Evolutionary conservation across 2,329 filamentous ascomycete species (phyloP).

Genomic region (Cladosporium sp.): DNA sequence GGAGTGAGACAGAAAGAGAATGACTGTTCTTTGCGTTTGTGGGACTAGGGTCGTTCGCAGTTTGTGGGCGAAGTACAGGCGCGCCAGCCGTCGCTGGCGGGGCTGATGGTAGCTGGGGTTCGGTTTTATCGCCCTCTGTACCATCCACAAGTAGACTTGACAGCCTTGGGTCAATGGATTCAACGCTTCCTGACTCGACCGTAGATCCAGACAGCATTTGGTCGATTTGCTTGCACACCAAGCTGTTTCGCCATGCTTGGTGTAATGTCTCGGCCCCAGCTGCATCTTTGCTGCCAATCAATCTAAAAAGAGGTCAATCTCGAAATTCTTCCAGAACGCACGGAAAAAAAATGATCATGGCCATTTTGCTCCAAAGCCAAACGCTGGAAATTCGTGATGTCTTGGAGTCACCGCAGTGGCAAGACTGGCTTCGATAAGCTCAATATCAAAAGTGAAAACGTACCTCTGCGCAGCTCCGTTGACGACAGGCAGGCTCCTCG

Average conservation of each 20-base stretch:
- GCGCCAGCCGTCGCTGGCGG: not conserved
- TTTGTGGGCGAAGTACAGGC: not conserved
- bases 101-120: not conserved
- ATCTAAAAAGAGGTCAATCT: constrained; percentile 2
- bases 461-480: constrained; percentile 37
- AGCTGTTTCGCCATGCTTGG: constrained; percentile 58
- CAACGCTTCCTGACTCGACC: constrained; percentile 18
- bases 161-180: constrained; percentile 2
- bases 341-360: too few relatives aligned
- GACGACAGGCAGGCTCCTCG: constrained; percentile 48
- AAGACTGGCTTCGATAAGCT: too few relatives aligned
- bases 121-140: not conserved
- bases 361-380: too few relatives aligned
- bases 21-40: not conserved
- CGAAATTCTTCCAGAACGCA: too few relatives aligned
- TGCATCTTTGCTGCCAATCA: constrained; percentile 51
- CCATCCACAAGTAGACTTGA: not conserved
- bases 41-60: not conserved
- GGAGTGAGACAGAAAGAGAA: not conserved
- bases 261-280: constrained; percentile 55
- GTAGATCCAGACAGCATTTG: constrained; percentile 50
- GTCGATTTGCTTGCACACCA: constrained; percentile 60
- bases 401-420: too few relatives aligned
- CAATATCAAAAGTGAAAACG: not conserved
- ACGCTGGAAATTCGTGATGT: too few relatives aligned